Base-by-base conservation (phyloP, 805 yeast species). In the Clavispora phyllophila region DNA sequence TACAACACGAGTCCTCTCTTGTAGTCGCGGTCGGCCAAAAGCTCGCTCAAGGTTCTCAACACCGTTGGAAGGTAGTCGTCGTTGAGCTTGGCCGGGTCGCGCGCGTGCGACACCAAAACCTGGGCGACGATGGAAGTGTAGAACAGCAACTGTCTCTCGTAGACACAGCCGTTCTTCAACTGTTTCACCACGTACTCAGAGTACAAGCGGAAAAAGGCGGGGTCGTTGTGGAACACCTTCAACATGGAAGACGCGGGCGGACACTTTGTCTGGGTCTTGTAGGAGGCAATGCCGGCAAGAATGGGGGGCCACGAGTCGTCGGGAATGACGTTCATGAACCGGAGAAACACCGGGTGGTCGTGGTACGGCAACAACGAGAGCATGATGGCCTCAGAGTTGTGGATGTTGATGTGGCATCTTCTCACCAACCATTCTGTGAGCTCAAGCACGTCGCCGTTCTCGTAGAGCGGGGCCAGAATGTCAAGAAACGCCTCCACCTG, bases 391-490 rank as follows among this genome's bases (percentile, higher is more conserved):
- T 91, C 98, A 0, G 89, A 68, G 56, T 86, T 88, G 55, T 84
- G 82, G 38, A 86, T 72, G 59, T 93, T 90, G 51, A 88, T 79
- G 57, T 88, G 82, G 68, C 82, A 93, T 54, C 98, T 77, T 67
- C 99, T 83, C 15, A 93, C 83, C 19, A 90, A 78, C 99, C 99
- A 93, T 68, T 93, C 99, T 10, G 88, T 72, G 5, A 96, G 91
- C 53, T 82, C 82, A 39, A 87, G 56, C 3, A 96, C 76, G 19
- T 95, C 87, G 18, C 81, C 75, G 41, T 89, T 65, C 49, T 80
- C 76, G 76, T 91, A 80, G 61, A 81, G 82, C 2, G 95, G 87
- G 3, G 95, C 82, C 9, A 82, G 70, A 51, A 91, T 70, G 45
- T 82, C 73, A 46, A 93, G 66, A 57, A 87, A 91, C 10, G 82